phyloP scores from a whole-genome alignment of 225 moss, liverwort and hornwort species.

The Marchantia paleacea region DNA sequence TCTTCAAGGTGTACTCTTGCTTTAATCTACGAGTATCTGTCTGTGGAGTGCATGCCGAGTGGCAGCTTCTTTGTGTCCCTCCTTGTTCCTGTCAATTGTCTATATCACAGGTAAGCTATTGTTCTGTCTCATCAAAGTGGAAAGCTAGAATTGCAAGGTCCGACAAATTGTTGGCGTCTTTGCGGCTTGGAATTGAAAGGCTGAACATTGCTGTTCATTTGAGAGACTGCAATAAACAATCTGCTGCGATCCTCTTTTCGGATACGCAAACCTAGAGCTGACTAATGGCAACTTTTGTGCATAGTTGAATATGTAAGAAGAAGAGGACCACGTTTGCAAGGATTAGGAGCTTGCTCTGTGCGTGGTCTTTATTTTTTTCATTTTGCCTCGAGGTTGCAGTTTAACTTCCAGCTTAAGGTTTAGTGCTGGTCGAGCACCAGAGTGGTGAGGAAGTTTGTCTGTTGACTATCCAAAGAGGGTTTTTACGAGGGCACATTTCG shows the following conservation, averaged over 20 bases:
- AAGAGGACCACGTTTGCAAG: not conserved
- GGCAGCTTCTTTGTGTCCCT: conserved; percentile 9
- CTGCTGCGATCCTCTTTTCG: conserved; percentile 18
- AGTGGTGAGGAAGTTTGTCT: not conserved
- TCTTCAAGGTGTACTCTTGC: conserved; percentile 8
- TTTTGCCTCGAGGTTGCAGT: not conserved
- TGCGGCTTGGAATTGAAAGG: conserved; percentile 13
- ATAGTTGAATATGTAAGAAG: not conserved
- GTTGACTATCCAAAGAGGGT: not conserved
- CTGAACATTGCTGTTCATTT: conserved; percentile 29
- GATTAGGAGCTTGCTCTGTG: not conserved
- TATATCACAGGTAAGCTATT: conserved; percentile 17
- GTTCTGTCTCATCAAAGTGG: conserved; percentile 16
- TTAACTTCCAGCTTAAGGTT: not conserved
- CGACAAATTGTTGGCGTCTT: conserved; percentile 9
- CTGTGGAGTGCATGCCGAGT: conserved; percentile 15
- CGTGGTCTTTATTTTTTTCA: not conserved
- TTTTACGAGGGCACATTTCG: not conserved
- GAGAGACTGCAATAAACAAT: conserved; percentile 26
- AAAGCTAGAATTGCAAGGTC: conserved; percentile 1
- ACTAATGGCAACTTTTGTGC: not conserved
- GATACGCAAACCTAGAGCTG: not conserved
- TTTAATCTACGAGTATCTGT: conserved; percentile 1
- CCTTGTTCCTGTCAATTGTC: conserved; percentile 15
- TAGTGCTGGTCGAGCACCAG: not conserved